These are phyloP conservation scores for Puccinia polysora DNA, from an alignment of 1,284 basidiomycete genomes.

Conservation along the genomic window DNA sequence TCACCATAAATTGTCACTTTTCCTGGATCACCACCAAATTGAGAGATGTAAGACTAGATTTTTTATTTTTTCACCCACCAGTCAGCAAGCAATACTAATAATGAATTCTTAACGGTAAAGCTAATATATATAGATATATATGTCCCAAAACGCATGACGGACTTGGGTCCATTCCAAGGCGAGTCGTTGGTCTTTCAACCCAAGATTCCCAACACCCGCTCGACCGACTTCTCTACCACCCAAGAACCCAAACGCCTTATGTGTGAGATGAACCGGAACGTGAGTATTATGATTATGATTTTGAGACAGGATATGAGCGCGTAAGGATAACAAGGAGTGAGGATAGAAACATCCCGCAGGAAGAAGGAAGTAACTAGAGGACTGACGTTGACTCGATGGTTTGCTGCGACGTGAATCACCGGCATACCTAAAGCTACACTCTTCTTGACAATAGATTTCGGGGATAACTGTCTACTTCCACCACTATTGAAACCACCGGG, in stretches of 20 bases:
- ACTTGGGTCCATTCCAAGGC: constrained; percentile 49
- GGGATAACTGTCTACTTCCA: constrained; percentile 24
- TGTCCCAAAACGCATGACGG: not conserved
- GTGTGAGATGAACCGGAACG: too few species aligned
- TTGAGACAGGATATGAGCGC: too few species aligned
- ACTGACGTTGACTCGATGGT: constrained; percentile 57
- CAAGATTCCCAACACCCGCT: constrained; percentile 58
- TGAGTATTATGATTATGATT: too few species aligned
- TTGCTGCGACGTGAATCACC: constrained; percentile 60
- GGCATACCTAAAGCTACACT: constrained; percentile 58
- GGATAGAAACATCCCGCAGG: too few species aligned
- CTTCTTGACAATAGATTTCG: constrained; percentile 56
- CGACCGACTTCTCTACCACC: constrained; percentile 58
- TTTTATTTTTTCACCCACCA: constrained; percentile 51
- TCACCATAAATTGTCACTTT: constrained; percentile 51
- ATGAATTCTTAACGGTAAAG: not conserved
- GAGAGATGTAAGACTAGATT: constrained; percentile 50
- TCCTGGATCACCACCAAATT: constrained; percentile 53
- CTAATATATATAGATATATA: not conserved
- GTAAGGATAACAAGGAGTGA: too few species aligned
- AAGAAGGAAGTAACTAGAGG: too few species aligned
- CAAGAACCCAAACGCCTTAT: constrained; percentile 57
- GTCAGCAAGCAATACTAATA: constrained; percentile 44
- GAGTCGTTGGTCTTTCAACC: constrained; percentile 53
- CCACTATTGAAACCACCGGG: constrained; percentile 42